A percentile compares a stretch with the other conserved stretches of the same genome.
Conservation (phyloP, 129 eudicot species). For the Chrysanthemum makinoi region DNA sequence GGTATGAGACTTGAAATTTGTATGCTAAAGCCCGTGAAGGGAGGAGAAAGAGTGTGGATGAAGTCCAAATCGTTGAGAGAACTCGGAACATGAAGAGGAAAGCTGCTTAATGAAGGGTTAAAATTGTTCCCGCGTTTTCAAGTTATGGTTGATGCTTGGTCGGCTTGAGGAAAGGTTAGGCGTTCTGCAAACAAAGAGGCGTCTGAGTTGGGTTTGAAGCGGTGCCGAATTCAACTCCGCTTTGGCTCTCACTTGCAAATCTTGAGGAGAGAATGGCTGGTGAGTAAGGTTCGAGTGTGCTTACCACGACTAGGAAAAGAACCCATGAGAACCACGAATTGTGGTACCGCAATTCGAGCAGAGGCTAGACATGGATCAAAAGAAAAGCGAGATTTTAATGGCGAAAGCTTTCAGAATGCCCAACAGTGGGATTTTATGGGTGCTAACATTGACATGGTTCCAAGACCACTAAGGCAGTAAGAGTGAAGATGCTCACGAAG, state of each 20-base stretch:
- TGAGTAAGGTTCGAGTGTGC: constrained; percentile 80
- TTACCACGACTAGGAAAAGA: constrained; percentile 84
- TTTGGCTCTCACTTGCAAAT: constrained; percentile 87
- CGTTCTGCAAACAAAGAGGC: constrained; percentile 52
- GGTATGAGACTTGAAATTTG: too few relatives aligned
- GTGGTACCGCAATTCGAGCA: constrained; percentile 87
- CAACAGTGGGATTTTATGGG: constrained; percentile 93
- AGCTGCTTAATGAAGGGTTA: constrained; percentile 82
- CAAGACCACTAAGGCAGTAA: constrained; percentile 77
- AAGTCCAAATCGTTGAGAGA: constrained; percentile 91
- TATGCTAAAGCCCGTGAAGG: constrained; percentile 92
- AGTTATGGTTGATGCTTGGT: constrained; percentile 93
- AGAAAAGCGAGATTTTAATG: constrained; percentile 83
- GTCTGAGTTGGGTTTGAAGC: constrained; percentile 66
- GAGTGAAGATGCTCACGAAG: constrained; percentile 65
- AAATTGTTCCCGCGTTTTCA: constrained; percentile 70
- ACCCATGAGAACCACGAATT: constrained; percentile 84
- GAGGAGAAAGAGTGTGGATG: constrained; percentile 97
- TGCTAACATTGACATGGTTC: constrained; percentile 79
- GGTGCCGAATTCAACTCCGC: constrained; percentile 69
- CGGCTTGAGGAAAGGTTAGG: constrained; percentile 79
- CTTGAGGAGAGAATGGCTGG: constrained; percentile 78
- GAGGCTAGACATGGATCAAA: constrained; percentile 74
- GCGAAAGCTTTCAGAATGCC: constrained; percentile 97
- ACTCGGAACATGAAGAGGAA: constrained; percentile 65